Conservation (phyloP, 2,329 filamentous ascomycete genomes). For the Pseudocercospora crystallina region DNA sequence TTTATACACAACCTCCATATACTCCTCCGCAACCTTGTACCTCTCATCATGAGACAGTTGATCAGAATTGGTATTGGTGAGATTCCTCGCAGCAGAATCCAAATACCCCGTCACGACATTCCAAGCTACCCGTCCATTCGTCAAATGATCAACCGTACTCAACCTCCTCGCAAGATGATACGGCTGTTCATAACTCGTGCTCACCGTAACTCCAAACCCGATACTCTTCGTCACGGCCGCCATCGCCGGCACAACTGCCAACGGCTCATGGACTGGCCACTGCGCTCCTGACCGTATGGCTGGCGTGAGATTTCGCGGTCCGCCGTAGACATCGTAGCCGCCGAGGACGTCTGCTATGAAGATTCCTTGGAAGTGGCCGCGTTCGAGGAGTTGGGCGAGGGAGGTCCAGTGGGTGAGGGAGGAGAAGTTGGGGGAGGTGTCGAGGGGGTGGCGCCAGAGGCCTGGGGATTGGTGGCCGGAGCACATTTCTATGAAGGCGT, state of each 20-base stretch:
- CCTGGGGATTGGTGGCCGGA: conserved; percentile 57
- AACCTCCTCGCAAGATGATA: conserved; percentile 66
- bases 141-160: conserved; percentile 66
- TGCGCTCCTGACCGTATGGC: conserved; percentile 64
- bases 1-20: conserved; percentile 61
- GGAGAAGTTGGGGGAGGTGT: conserved; percentile 63
- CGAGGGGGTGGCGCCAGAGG: conserved; percentile 64
- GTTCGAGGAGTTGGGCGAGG: conserved; percentile 60
- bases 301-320: conserved; percentile 59
- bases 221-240: conserved; percentile 66
- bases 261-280: conserved; percentile 70
- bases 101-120: conserved; percentile 68
- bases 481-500: conserved; percentile 41
- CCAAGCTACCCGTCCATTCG: conserved; percentile 43
- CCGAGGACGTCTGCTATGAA: conserved; percentile 67
- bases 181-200: conserved; percentile 68
- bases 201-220: conserved; percentile 67
- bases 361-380: conserved; percentile 64
- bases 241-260: conserved; percentile 65
- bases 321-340: conserved; percentile 69
- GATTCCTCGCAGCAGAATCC: conserved; percentile 64
- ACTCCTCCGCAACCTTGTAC: conserved; percentile 65
- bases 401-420: conserved; percentile 61
- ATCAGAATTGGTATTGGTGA: conserved; percentile 51
- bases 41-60: conserved; percentile 65